Percentiles rank a stretch among this genome's conserved stretches.
These are phyloP conservation scores for Nemophila menziesii DNA, from an alignment of 257 asterid genomes.

Conservation along the genomic window DNA sequence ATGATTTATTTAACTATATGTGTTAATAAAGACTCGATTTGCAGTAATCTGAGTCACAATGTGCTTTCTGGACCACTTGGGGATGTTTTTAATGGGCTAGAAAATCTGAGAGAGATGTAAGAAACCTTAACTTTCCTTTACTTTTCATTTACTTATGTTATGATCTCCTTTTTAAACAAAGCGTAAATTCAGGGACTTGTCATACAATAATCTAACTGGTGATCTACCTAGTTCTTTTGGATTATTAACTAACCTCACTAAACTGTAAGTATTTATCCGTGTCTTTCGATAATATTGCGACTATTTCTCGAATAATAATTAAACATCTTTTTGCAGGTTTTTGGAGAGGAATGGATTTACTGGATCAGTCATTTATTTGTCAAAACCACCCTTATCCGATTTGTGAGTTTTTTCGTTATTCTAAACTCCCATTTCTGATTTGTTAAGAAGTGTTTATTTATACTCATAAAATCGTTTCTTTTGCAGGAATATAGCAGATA, in stretches of 20 bases:
- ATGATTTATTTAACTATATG: no score
- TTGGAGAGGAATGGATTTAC: constrained; percentile 70
- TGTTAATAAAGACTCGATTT: no score
- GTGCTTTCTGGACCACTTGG: constrained; percentile 56
- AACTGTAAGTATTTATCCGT: constrained; percentile 44
- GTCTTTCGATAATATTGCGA: neutral
- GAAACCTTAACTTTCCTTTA: neutral
- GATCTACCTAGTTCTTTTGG: constrained; percentile 81
- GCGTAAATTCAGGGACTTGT: constrained; percentile 94
- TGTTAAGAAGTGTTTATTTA: constrained; percentile 8
- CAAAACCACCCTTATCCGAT: constrained; percentile 53
- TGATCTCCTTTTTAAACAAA: no score
- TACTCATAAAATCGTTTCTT: constrained; percentile 7
- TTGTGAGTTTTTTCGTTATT: constrained; percentile 37
- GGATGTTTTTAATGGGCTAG: constrained; percentile 57
- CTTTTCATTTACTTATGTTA: no score
- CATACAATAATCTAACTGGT: constrained; percentile 70
- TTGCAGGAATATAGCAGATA: constrained; percentile 82
- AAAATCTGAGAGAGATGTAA: constrained; percentile 53
- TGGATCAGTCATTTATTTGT: constrained; percentile 71
- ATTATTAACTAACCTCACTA: constrained; percentile 40
- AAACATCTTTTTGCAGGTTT: constrained; percentile 39
- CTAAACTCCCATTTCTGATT: neutral
- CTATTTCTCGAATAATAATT: constrained; percentile 5
- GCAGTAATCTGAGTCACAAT: constrained; percentile 85